Conservation (phyloP, 495 filamentous ascomycete genomes). For the Hyaloscypha finlandica region DNA sequence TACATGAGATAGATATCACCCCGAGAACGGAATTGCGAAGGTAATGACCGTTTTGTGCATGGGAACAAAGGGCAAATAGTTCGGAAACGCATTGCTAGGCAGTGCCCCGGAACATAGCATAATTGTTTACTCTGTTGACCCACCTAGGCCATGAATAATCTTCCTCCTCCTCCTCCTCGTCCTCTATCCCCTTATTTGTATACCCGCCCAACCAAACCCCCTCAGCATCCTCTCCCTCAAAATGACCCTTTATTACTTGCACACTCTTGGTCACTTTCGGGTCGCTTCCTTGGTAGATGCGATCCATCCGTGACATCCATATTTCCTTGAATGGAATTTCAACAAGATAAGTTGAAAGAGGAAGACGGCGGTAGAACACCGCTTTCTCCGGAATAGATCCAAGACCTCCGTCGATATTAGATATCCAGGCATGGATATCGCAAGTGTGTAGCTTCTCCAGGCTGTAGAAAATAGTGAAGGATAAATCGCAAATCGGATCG, state of each 20-base stretch:
- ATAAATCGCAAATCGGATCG: slow-evolving; percentile 15
- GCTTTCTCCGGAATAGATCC: slow-evolving; percentile 14
- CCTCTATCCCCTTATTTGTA: neutral
- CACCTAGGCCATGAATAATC: slow-evolving; percentile 12
- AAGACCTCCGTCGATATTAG: slow-evolving; percentile 15
- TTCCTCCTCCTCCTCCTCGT: neutral
- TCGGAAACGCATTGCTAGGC: too few relatives aligned
- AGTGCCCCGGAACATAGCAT: neutral
- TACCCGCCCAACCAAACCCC: slow-evolving; percentile 21
- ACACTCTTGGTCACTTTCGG: neutral
- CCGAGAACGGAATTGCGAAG: too few relatives aligned
- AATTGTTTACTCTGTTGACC: neutral
- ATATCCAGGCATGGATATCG: slow-evolving; percentile 23
- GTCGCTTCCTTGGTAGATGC: slow-evolving; percentile 13
- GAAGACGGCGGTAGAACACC: slow-evolving; percentile 16
- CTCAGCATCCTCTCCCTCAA: slow-evolving; percentile 29
- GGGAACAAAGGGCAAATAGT: too few relatives aligned
- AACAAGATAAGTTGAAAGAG: neutral
- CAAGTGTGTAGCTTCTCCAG: slow-evolving; percentile 14
- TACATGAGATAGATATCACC: too few relatives aligned
- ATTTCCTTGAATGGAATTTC: slow-evolving; percentile 8
- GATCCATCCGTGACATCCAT: slow-evolving; percentile 22
- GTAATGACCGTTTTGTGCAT: too few relatives aligned
- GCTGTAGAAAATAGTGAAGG: slow-evolving; percentile 7
- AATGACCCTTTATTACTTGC: slow-evolving; percentile 8